Percentiles rank a stretch among this genome's conserved stretches.
phyloP scores from a whole-genome alignment of 2,329 filamentous ascomycete species.

The Sclerotiophoma versabilis region DNA sequence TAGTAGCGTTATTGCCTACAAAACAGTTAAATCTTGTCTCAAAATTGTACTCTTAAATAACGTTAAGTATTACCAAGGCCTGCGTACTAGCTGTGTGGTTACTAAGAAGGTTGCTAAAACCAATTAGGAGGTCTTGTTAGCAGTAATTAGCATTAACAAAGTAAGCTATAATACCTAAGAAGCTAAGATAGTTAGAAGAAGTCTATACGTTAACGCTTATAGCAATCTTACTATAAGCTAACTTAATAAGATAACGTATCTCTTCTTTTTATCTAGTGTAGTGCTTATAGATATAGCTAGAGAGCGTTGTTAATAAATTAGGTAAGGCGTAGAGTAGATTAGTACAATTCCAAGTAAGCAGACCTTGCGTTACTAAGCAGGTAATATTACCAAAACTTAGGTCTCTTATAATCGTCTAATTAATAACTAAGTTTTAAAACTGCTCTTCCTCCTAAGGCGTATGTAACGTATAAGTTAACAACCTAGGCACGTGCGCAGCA shows the following conservation, averaged over 20 bases:
- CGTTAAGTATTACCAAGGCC: neutral
- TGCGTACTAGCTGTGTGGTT: neutral
- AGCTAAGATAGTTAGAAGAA: neutral
- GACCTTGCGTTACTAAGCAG: neutral
- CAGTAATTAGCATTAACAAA: constrained; percentile 2
- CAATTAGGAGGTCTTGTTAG: neutral
- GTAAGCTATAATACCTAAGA: neutral
- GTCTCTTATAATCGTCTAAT: neutral
- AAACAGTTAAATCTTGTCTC: neutral
- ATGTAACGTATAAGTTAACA: neutral
- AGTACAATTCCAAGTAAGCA: neutral
- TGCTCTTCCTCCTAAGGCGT: neutral
- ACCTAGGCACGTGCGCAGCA: neutral
- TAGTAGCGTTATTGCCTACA: constrained; percentile 1
- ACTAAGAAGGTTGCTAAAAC: neutral
- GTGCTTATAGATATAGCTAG: neutral
- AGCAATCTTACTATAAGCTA: neutral
- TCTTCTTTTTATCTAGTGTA: neutral
- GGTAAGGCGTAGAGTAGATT: neutral
- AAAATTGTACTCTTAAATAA: neutral
- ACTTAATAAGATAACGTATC: neutral
- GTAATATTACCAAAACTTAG: neutral
- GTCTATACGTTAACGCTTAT: neutral
- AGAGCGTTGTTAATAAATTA: neutral
- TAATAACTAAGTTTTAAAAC: neutral